Percentiles rank a stretch among this genome's conserved stretches.
Conservation (phyloP, 2,329 filamentous ascomycete genomes). For the Colletotrichum sp. region DNA sequence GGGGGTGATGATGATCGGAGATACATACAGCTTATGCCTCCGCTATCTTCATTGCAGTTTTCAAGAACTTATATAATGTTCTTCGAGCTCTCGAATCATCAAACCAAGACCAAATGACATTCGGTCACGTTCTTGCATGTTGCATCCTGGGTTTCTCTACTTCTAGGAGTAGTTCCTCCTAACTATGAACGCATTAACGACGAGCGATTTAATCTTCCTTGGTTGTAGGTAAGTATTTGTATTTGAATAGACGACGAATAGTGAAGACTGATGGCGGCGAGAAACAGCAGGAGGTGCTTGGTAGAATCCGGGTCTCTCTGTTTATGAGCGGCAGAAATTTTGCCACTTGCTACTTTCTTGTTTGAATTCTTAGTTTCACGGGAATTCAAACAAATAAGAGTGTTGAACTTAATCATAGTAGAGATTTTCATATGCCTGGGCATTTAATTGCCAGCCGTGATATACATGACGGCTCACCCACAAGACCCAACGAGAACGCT, state of each 20-base stretch:
- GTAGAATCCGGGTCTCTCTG: neutral
- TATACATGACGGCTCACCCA: neutral
- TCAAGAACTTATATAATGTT: neutral
- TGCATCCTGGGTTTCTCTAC: neutral
- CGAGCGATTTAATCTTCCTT: too few species aligned
- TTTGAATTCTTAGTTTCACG: too few species aligned
- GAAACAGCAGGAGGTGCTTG: fast-evolving
- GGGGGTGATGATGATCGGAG: too few species aligned
- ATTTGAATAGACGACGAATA: neutral
- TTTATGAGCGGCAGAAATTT: neutral
- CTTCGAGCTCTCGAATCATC: neutral
- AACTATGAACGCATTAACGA: neutral
- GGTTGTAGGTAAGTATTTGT: too few species aligned
- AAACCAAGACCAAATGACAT: neutral
- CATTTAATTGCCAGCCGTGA: neutral
- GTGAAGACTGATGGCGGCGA: neutral
- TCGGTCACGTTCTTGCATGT: too few species aligned
- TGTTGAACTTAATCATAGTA: fast-evolving
- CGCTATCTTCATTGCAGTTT: neutral
- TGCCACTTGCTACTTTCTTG: neutral
- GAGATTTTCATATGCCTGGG: neutral
- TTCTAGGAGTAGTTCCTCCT: neutral
- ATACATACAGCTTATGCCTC: too few species aligned
- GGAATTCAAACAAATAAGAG: fast-evolving
- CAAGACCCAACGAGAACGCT: fast-evolving